Percentiles rank a stretch among this genome's conserved stretches.
Conservation (phyloP, 768 basidiomycete species). For the Neoboletus brunneissimus region DNA sequence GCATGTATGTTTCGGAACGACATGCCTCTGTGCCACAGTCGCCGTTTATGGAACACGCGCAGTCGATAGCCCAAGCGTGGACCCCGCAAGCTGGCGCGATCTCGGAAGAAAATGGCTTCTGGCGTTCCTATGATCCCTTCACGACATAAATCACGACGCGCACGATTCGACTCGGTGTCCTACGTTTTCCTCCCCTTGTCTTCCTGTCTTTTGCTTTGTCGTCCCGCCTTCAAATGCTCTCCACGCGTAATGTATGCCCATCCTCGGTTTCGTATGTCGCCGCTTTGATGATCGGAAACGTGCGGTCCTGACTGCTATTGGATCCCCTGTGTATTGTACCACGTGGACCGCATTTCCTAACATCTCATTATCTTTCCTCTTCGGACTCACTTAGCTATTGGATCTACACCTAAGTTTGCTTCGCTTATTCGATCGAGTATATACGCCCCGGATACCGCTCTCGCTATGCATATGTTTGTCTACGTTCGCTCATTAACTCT, state of each 20-base stretch:
- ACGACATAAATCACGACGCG: constrained; percentile 14
- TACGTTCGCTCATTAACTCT: neutral
- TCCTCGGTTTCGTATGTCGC: neutral
- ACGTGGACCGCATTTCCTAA: neutral
- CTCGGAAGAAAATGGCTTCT: constrained; percentile 20
- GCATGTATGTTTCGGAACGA: constrained; percentile 25
- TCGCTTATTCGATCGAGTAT: neutral
- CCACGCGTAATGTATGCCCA: constrained; percentile 3
- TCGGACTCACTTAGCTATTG: neutral
- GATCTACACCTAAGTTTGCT: neutral
- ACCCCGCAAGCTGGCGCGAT: constrained; percentile 13
- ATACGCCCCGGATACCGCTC: constrained; percentile 7
- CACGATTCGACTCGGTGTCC: neutral
- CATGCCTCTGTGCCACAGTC: constrained; percentile 18
- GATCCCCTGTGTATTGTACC: constrained; percentile 17
- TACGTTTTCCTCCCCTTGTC: neutral
- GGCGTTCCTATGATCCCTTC: constrained; percentile 28
- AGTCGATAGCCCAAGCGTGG: constrained; percentile 18
- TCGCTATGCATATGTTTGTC: neutral
- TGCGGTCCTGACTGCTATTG: neutral
- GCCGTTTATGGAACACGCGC: constrained; percentile 16
- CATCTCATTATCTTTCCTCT: neutral
- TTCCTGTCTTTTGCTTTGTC: neutral
- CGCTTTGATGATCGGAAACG: neutral
- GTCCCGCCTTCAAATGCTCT: neutral